Base-by-base conservation (phyloP, 768 basidiomycete genomes). In the Cystoderma amianthinum region DNA sequence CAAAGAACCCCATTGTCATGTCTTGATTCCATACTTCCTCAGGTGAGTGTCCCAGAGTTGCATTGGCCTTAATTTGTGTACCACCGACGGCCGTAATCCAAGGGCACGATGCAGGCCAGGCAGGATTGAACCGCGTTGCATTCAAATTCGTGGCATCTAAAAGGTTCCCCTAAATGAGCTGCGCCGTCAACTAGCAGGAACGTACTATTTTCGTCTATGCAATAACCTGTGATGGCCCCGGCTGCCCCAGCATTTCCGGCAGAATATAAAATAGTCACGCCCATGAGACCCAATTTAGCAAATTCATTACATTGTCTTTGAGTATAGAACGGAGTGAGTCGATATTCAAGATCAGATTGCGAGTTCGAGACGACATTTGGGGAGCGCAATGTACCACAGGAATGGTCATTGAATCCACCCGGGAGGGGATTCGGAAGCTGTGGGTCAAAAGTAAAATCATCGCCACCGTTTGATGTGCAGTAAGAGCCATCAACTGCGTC, bases 11-110 rank as follows among this genome's bases (percentile, higher is more conserved):
- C 43, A 58, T 58, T 18, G 56, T 57, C 16, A 53, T 32, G 16
- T 55, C 52, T 32, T 54, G 45, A 20, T 56, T 59, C 53, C 58
- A 59, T n/a, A 60, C 59, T 28, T 57, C 58, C 43, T 62, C 58
- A 18, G 52, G 48, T 34, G 58, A 44, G 10, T 48, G 50, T 32
- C 38, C 50, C 12, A 59, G 59, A 4, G 57, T 62, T 2, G 52
- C 38, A 23, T 59, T 59, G 3, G 61, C 55, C 16, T 64, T 63
- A 18, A 73, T 50, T 46, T 67, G 67, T 1, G 72, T 72, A 19
- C 67, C 72, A 9, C 72, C 72, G 11, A 75, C 65, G 2, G 63
- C 55, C 2, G 72, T 72, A 7, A 70, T 53, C 55, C 58, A 71
- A 5, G 70, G 70, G 46, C 70, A 72, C 0, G 64, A 54, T 5